phyloP scores from a whole-genome alignment of 2,329 filamentous ascomycete species.

The Fusarium napiforme region DNA sequence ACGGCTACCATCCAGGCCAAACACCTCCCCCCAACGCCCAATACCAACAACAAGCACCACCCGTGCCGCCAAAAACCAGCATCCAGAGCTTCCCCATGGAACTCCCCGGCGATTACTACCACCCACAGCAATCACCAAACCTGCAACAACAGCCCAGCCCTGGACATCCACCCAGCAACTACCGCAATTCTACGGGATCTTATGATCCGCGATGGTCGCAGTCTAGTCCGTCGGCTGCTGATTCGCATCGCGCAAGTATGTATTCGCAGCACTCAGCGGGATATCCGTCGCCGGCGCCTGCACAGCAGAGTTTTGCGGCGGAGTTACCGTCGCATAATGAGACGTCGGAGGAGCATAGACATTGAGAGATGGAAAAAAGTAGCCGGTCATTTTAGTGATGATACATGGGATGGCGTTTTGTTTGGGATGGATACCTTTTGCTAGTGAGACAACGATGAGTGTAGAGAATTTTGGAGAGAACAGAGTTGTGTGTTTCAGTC shows the following conservation, averaged over 20 bases:
- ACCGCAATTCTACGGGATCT: constrained; percentile 40
- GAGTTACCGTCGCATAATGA: constrained; percentile 61
- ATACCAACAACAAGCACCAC: constrained; percentile 38
- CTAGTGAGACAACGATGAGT: not conserved
- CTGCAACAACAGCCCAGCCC: constrained; percentile 40
- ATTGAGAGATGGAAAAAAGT: constrained; percentile 16
- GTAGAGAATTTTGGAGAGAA: not conserved
- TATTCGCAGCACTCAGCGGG: constrained; percentile 44
- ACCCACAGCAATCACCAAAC: constrained; percentile 52
- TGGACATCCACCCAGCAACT: constrained; percentile 26
- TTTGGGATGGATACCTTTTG: constrained; percentile 22
- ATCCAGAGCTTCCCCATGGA: constrained; percentile 51
- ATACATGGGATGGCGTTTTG: constrained; percentile 22
- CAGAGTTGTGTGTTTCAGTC: too few species aligned
- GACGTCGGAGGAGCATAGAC: constrained; percentile 57
- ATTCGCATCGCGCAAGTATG: constrained; percentile 43
- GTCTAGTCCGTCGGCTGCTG: constrained; percentile 40
- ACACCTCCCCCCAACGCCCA: constrained; percentile 32
- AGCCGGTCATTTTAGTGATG: constrained; percentile 9
- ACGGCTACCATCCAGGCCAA: constrained; percentile 35
- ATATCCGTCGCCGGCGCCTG: constrained; percentile 53
- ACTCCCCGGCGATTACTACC: constrained; percentile 62
- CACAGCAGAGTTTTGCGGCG: constrained; percentile 55
- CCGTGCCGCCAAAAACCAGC: constrained; percentile 40
- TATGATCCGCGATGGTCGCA: constrained; percentile 57